These are phyloP conservation scores for Xylaria sp. DNA, from an alignment of 2,329 filamentous ascomycete genomes.

Conservation along the genomic window DNA sequence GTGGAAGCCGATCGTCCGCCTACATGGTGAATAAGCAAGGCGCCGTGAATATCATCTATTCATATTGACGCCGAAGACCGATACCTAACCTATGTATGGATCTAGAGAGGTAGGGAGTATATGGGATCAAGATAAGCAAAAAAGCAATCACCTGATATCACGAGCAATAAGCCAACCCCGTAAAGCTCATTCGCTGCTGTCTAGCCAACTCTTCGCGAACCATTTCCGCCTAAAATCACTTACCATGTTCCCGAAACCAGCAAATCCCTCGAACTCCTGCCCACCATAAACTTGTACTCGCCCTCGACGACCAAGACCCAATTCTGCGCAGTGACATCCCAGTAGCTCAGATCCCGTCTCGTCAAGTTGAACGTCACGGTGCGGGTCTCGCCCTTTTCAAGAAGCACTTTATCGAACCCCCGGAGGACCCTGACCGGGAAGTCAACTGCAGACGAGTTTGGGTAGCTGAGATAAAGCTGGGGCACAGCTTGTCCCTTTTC, in stretches of 20 bases:
- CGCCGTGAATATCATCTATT: background rate
- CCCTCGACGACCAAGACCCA: constrained; percentile 71
- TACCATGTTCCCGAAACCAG: constrained; percentile 43
- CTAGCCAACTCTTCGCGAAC: background rate
- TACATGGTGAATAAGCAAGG: background rate
- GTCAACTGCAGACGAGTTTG: constrained; percentile 57
- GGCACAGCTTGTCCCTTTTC: constrained; percentile 57
- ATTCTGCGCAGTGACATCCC: constrained; percentile 74
- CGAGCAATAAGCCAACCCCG: background rate
- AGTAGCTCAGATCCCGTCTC: constrained; percentile 77
- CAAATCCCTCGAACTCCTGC: constrained; percentile 50
- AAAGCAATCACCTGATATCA: background rate
- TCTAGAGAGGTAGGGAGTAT: background rate
- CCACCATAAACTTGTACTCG: constrained; percentile 55
- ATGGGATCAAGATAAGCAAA: background rate
- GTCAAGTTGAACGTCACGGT: constrained; percentile 69
- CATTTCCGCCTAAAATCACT: background rate
- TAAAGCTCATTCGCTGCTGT: background rate
- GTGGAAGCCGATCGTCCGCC: background rate
- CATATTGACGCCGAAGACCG: background rate
- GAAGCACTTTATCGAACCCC: constrained; percentile 75
- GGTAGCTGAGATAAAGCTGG: constrained; percentile 61
- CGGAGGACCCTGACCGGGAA: constrained; percentile 76
- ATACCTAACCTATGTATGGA: background rate
- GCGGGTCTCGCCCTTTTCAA: constrained; percentile 64